These are phyloP conservation scores for Pyrenochaeta sp. DNA, from an alignment of 2,329 filamentous ascomycete genomes.

Conservation along the genomic window DNA sequence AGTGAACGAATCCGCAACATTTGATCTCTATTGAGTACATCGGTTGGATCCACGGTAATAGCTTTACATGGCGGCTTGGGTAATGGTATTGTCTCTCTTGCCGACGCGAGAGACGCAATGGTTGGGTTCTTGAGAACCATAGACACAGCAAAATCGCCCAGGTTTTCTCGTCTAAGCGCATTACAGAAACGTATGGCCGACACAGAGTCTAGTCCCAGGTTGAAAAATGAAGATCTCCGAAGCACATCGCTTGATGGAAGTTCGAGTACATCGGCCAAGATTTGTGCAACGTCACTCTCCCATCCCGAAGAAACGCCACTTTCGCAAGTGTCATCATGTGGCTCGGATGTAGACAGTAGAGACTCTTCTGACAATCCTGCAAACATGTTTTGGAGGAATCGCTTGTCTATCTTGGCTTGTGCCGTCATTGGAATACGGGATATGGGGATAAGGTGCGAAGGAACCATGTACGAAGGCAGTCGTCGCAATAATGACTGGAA, in stretches of 20 bases:
- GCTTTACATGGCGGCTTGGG: neutral
- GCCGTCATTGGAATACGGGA: slow-evolving; percentile 73
- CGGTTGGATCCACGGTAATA: neutral
- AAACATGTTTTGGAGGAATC: slow-evolving; percentile 61
- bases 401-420: slow-evolving; percentile 77
- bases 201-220: slow-evolving; percentile 84
- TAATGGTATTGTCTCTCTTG: neutral
- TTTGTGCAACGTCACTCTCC: slow-evolving; percentile 65
- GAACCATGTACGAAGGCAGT: slow-evolving; percentile 81
- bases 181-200: slow-evolving; percentile 77
- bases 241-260: slow-evolving; percentile 59
- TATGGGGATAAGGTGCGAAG: slow-evolving; percentile 76
- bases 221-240: slow-evolving; percentile 76
- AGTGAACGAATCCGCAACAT: slow-evolving; percentile 20
- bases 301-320: slow-evolving; percentile 59
- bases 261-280: slow-evolving; percentile 62
- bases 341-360: slow-evolving; percentile 54
- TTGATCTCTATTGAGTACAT: slow-evolving; percentile 24
- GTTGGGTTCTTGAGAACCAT: slow-evolving; percentile 73
- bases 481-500: slow-evolving; percentile 63
- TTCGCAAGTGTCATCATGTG: slow-evolving; percentile 40
- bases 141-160: slow-evolving; percentile 69
- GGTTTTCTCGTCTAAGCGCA: slow-evolving; percentile 58
- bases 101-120: slow-evolving; percentile 65
- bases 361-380: slow-evolving; percentile 54